Percentiles rank a stretch among this genome's conserved stretches.
Evolutionary conservation across 257 asterid species (phyloP).

Genomic region (Jasminum sambac): DNA sequence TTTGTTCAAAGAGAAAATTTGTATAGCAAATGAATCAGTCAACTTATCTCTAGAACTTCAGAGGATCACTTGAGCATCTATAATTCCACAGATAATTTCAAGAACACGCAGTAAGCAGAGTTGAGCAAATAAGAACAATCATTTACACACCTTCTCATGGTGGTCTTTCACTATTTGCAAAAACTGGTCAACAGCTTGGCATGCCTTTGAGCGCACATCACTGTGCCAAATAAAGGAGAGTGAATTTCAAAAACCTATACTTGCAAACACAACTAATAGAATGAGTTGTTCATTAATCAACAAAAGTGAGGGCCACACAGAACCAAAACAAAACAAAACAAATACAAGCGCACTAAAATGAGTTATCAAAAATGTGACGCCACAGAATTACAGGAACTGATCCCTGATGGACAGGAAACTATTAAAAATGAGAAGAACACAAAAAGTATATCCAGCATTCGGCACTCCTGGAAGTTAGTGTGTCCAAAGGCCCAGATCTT

Average conservation of each 20-base stretch:
- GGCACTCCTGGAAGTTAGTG: neutral
- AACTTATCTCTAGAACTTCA: slow-evolving; percentile 4
- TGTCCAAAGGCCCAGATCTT: slow-evolving; percentile 2
- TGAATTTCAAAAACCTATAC: slow-evolving; percentile 7
- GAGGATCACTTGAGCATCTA: neutral
- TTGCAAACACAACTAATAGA: slow-evolving; percentile 14
- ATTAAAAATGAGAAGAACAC: slow-evolving; percentile 11
- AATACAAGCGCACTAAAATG: slow-evolving; percentile 2
- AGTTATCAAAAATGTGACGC: slow-evolving; percentile 4
- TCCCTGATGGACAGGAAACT: neutral
- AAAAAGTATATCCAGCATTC: slow-evolving; percentile 15
- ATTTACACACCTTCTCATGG: slow-evolving; percentile 66
- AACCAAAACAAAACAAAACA: slow-evolving; percentile 10
- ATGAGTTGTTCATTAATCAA: slow-evolving; percentile 17
- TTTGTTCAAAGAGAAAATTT: slow-evolving; percentile 11
- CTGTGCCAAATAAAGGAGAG: slow-evolving; percentile 41
- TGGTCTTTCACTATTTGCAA: slow-evolving; percentile 79
- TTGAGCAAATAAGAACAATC: slow-evolving; percentile 7
- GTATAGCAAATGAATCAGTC: slow-evolving; percentile 18
- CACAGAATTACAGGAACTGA: slow-evolving; percentile 8
- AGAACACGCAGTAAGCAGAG: slow-evolving; percentile 19
- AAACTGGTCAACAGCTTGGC: slow-evolving; percentile 93
- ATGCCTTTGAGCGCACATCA: slow-evolving; percentile 88
- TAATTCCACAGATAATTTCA: slow-evolving; percentile 14
- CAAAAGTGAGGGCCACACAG: slow-evolving; percentile 12